A percentile compares a stretch with the other conserved stretches of the same genome.
phyloP scores from a whole-genome alignment of 2,329 filamentous ascomycete species.

The Penicillium psychrosexuale region DNA sequence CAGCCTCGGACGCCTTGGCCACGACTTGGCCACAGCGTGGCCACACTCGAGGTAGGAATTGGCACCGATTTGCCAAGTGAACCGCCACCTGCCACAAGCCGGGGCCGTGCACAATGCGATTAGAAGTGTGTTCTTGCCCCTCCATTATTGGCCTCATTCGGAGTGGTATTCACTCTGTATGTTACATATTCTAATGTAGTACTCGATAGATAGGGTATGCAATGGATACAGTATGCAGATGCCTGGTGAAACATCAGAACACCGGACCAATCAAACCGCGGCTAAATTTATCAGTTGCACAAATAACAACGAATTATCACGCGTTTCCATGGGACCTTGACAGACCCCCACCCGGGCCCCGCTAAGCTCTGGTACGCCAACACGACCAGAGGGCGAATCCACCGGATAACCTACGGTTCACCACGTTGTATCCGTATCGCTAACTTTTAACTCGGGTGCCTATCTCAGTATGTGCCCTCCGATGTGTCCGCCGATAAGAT shows the following conservation, averaged over 20 bases:
- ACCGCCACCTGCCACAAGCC: not conserved
- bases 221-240: not conserved
- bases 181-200: not conserved
- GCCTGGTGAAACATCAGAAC: not conserved
- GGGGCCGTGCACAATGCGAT: not conserved
- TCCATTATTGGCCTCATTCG: not conserved
- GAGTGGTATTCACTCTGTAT: not conserved
- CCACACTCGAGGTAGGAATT: not conserved
- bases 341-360: too few relatives aligned
- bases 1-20: not conserved
- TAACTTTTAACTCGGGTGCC: not conserved
- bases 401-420: not conserved
- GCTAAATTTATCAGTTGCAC: not conserved
- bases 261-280: not conserved
- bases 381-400: not conserved
- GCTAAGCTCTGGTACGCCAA: not conserved
- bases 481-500: not conserved
- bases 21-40: not conserved
- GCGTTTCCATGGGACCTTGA: not conserved
- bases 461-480: not conserved
- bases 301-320: not conserved
- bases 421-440: not conserved
- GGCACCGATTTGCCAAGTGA: conserved; percentile 4
- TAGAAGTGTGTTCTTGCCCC: not conserved
- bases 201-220: too few relatives aligned